Evolutionary conservation across 306 rosid species (phyloP), one percentile per base, ranked within the genome.

Genomic region (Begonia masoniana): DNA sequence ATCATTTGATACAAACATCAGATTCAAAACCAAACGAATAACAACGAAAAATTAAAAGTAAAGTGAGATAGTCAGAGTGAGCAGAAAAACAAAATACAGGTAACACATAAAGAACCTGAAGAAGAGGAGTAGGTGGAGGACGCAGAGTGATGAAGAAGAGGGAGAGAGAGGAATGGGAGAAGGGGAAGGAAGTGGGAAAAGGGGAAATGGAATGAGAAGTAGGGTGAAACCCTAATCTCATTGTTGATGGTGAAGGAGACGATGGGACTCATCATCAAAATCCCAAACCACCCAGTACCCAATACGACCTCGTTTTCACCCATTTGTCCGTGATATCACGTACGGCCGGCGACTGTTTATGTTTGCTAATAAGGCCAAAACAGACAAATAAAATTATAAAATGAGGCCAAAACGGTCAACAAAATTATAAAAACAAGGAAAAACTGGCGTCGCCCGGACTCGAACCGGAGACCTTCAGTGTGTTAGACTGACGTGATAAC

Each of bases 401-500:
- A n/a, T n/a, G n/a, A n/a, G n/a, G n/a, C n/a, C n/a, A n/a, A 31
- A 31, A 31, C 39, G 39, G 39, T 31, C 39, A 31, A 31, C 5
- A 4, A 21, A 31, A 31, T 31, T 31, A 31, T 31, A 31, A 5
- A 31, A 31, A 31, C 39, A 31, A 31, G 6, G 35, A 2, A 45
- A 10, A 4, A 0, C 5, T 73, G 70, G 51, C 67, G 23, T 61
- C 62, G 63, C 56, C 56, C 66, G 62, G 69, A 17, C 7, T 76
- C 68, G 68, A 68, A 69, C 75, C 73, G 68, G 75, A 72, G 75
- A 72, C 75, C 71, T 61, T 69, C 91, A 82, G 91, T 82, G 94
- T 89, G 87, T 89, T 89, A 91, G 88, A 85, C 86, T 91, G 78
- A 84, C 88, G 85, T 88, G 92, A 84, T 81, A 81, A 88, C 94